Evolutionary conservation across 768 basidiomycete species (phyloP), one percentile per base, ranked within the genome.

Genomic region (Roridomyces roridus): DNA sequence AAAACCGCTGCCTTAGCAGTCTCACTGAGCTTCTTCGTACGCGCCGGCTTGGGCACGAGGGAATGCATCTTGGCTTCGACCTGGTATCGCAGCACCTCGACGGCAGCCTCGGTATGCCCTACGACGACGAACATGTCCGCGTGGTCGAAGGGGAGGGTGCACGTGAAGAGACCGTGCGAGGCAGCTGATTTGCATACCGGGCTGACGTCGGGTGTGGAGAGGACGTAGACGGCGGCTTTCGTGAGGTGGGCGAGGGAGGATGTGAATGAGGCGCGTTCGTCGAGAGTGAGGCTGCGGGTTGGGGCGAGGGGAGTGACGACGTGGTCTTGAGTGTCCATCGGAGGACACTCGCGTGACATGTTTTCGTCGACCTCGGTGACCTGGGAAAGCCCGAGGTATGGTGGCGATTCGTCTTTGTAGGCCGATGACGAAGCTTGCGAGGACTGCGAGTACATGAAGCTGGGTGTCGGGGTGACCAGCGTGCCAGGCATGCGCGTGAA

Each of bases 401-500:
- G 40, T 63, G 31, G 70, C 46, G 55, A 26, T n/a, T 60, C 59
- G 29, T 39, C 36, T 40, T 62, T 56, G 44, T 18, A 47, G 2
- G 31, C 10, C 6, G 48, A 24, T 23, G 56, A 63, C 18, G 31
- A 34, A 4, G 47, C 36, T 21, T 60, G 58, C 20, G 62, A 54
- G 12, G 59, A 59, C n/a, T 56, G 41, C 29, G 64, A 55, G 29
- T 57, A 71, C 43, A 66, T 60, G 51, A 71, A 73, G 41, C 74
- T 78, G 55, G 78, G 71, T 21, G 82, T 78, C 17, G 85, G 84
- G 0, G 84, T 76, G 41, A 67, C 65, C 12, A 87, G 72, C 2
- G 85, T 80, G 42, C 86, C 79, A 2, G 86, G 86, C 86, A 87
- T 87, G 53, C 63, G 67, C 34, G 74, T 73, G 34, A 59, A 54